Base-by-base conservation (phyloP, 768 basidiomycete genomes). In the Galerina marginata region DNA sequence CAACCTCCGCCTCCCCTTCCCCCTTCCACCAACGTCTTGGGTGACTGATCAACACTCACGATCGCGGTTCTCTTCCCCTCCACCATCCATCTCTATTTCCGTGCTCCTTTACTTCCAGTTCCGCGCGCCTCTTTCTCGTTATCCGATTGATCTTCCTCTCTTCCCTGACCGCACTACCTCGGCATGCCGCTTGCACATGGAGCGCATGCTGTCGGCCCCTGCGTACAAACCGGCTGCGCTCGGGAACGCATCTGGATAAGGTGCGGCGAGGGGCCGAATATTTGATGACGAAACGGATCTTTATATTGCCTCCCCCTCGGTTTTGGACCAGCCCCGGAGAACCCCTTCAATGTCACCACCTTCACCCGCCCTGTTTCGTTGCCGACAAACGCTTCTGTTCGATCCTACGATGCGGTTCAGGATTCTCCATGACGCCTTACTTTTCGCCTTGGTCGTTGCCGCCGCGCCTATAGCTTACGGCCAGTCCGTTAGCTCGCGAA, bases 41-140 rank as follows among this genome's bases (percentile, higher is more conserved):
- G 66, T 63, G 72, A 61, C 65, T 69, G 68, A 70, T 73, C 71
- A 71, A 69, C 64, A 57, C 62, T 58, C 66, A 48, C 60, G 65
- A 56, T 48, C 44, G 55, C 61, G 56, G 57, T 60, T 58, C 59
- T 37, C 66, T 61, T 51, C 59, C 47, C 48, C 58, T 58, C 29
- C 58, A 54, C 56, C 47, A 45, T 54, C 60, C 58, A 25, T 59
- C 54, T 59, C 59, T 57, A 9, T 47, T 64, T 46, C 58, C 54
- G 54, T 67, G 54, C 40, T 60, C 63, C 56, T 55, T 59, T 43
- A 50, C 56, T 60, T 60, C 59, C 53, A 12, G 44, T 40, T 44
- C 58, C 49, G 65, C 60, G 53, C 62, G 63, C 62, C 61, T 53
- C 48, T 57, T 59, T 56, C 63, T 37, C 56, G 25, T 64, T 58